Conservation (phyloP, 257 asterid species). For the Schizonepeta tenuifolia region DNA sequence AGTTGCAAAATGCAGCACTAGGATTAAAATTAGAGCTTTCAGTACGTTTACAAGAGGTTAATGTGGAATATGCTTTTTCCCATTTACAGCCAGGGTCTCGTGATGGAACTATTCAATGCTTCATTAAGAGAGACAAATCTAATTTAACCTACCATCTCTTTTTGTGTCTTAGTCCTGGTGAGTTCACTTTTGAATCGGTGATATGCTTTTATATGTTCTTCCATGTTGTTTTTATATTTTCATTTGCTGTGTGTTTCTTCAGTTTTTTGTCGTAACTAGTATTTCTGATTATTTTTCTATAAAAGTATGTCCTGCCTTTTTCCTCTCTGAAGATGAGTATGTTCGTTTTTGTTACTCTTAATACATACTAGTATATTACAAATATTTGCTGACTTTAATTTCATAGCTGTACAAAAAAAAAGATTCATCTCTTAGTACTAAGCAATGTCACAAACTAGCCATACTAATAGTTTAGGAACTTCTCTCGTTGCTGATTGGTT, state of each 20-base stretch:
- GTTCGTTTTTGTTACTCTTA: not conserved
- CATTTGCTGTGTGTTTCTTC: not conserved
- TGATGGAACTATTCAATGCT: slow-evolving; percentile 72
- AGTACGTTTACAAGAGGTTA: slow-evolving; percentile 1
- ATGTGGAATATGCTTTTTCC: slow-evolving; percentile 7
- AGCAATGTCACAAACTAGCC: not conserved
- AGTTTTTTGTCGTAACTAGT: not conserved
- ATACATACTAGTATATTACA: not conserved
- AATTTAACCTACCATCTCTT: slow-evolving; percentile 60
- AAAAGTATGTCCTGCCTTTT: not conserved
- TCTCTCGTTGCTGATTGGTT: not conserved
- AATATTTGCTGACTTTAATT: not conserved
- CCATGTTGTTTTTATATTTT: not conserved
- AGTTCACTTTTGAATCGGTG: slow-evolving; percentile 25
- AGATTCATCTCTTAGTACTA: not conserved
- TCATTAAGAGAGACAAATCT: slow-evolving; percentile 69
- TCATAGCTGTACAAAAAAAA: not conserved
- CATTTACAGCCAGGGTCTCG: slow-evolving; percentile 60
- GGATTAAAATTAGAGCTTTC: slow-evolving; percentile 14
- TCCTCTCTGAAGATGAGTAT: not conserved
- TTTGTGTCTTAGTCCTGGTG: slow-evolving; percentile 67
- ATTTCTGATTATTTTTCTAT: not conserved
- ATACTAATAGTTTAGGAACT: not conserved
- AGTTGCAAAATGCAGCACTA: not conserved
- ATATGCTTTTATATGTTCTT: not conserved